These are phyloP conservation scores for Rhododendron williamsianum DNA, from an alignment of 148 eudicot genomes.

Conservation along the genomic window DNA sequence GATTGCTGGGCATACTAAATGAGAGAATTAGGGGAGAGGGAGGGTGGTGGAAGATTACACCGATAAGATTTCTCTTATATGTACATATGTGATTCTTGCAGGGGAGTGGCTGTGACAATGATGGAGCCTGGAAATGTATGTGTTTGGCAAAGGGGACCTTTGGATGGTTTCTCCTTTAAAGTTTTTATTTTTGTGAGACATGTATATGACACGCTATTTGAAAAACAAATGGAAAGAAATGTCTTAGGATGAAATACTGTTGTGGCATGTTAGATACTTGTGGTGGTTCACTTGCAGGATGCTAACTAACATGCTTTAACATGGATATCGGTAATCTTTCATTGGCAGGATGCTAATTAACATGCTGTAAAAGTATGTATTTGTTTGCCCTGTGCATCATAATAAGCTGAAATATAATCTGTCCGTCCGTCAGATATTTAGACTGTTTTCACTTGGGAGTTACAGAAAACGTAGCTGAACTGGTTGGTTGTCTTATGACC, in stretches of 20 bases:
- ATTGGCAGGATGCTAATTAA: too few species aligned
- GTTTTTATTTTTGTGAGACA: neutral
- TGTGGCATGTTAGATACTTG: conserved; percentile 7
- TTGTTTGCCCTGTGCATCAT: conserved; percentile 5
- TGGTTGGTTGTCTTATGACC: neutral
- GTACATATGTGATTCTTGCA: conserved; percentile 97
- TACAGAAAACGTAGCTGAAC: too few species aligned
- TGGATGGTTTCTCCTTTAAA: conserved; percentile 37
- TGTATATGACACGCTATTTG: conserved; percentile 10
- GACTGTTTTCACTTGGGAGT: too few species aligned
- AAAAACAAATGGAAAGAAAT: conserved; percentile 16
- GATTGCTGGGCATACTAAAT: conserved; percentile 27
- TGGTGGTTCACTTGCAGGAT: conserved; percentile 11
- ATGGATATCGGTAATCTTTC: too few species aligned
- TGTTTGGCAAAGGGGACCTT: conserved; percentile 54
- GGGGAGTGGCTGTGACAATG: conserved; percentile 82
- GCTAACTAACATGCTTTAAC: neutral
- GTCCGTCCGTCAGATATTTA: too few species aligned
- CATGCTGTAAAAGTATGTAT: conserved; percentile 13
- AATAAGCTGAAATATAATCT: conserved; percentile 16
- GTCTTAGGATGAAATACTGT: conserved; percentile 9
- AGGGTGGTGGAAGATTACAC: conserved; percentile 41
- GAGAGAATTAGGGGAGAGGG: conserved; percentile 39
- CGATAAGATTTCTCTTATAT: conserved; percentile 86
- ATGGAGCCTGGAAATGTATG: conserved; percentile 85